Conservation (phyloP, 805 yeast genomes). For the Ogataea chonburiensis region DNA sequence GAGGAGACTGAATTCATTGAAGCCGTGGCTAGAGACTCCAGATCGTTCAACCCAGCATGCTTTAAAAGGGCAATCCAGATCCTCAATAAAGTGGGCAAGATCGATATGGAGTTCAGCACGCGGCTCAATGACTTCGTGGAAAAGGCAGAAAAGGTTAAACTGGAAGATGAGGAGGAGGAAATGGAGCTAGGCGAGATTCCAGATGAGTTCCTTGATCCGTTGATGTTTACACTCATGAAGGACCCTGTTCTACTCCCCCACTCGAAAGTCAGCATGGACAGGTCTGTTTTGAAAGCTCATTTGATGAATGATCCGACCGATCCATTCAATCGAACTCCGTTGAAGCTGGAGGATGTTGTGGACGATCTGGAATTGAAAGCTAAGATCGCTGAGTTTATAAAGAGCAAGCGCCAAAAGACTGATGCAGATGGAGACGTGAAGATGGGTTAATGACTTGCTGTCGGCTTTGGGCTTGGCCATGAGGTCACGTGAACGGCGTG, state of each 20-base stretch:
- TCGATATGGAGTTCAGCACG: slow-evolving; percentile 49
- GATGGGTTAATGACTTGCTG: slow-evolving; percentile 17
- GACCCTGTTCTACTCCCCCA: slow-evolving; percentile 95
- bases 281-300: slow-evolving; percentile 91
- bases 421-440: slow-evolving; percentile 28
- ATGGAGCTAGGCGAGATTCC: slow-evolving; percentile 90
- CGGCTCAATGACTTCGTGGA: slow-evolving; percentile 55
- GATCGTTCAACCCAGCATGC: slow-evolving; percentile 71
- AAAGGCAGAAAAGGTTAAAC: slow-evolving; percentile 59
- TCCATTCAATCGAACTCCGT: slow-evolving; percentile 93
- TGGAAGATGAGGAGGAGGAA: slow-evolving; percentile 77
- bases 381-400: slow-evolving; percentile 59
- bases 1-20: slow-evolving; percentile 60
- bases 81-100: slow-evolving; percentile 53
- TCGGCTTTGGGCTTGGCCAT: neutral
- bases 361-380: slow-evolving; percentile 70
- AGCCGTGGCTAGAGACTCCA: slow-evolving; percentile 88
- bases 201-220: slow-evolving; percentile 94
- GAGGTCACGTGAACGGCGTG: neutral
- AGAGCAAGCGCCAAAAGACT: slow-evolving; percentile 36
- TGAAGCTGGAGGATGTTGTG: slow-evolving; percentile 81
- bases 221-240: slow-evolving; percentile 93
- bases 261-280: slow-evolving; percentile 80
- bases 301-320: slow-evolving; percentile 92
- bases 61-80: slow-evolving; percentile 73